Conservation (phyloP, 140 eudicot genomes). For the Stevia rebaudiana region DNA sequence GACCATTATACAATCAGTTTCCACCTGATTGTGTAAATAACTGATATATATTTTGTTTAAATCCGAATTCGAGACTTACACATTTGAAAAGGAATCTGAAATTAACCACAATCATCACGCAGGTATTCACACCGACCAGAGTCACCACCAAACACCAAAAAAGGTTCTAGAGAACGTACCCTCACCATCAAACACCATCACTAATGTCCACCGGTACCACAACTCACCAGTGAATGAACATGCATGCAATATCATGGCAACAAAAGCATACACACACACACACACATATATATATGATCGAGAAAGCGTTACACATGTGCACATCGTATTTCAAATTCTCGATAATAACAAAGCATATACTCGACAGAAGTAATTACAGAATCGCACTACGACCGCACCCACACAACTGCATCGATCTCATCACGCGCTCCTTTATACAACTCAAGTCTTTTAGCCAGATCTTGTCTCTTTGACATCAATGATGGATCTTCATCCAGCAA, state of each 20-base stretch:
- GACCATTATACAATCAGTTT: no score
- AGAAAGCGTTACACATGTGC: conserved; percentile 20
- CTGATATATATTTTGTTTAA: no score
- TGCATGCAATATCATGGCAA: background rate
- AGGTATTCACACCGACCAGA: no score
- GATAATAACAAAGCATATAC: conserved; percentile 13
- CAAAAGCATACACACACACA: conserved; percentile 2
- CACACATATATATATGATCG: background rate
- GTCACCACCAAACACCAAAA: no score
- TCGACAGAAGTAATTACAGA: conserved; percentile 3
- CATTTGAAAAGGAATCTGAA: no score
- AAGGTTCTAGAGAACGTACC: no score
- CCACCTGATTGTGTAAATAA: no score
- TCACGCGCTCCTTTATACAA: conserved; percentile 76
- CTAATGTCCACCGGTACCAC: no score
- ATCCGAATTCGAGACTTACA: no score
- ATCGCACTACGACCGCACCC: conserved; percentile 39
- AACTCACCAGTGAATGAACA: no score
- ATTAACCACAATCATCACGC: no score
- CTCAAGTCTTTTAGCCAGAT: conserved; percentile 65
- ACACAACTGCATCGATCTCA: conserved; percentile 69
- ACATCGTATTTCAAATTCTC: background rate
- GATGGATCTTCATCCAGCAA: conserved; percentile 83
- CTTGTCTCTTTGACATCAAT: conserved; percentile 63
- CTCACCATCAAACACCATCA: no score